Evolutionary conservation across 176 grass and related monocot species (phyloP), one percentile per base, ranked within the genome.

Genomic region (Eremochloa ophiuroides): DNA sequence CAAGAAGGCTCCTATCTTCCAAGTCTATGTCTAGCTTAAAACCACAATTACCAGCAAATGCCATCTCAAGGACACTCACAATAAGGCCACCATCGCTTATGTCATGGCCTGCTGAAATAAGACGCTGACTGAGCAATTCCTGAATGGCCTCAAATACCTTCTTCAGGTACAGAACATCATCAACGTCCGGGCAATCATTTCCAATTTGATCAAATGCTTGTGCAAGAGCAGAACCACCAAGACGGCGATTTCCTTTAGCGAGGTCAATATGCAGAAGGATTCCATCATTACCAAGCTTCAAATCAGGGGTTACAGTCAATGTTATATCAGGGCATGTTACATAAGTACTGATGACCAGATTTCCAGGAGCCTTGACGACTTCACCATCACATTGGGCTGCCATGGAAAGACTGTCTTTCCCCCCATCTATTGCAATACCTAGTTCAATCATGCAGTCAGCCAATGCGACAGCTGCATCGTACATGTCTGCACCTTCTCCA

Each of bases 371-470:
- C 69, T 98, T 98, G 62, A 98, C 90, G 31, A 98, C 81, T 80
- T 98, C 92, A 22, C 86, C 86, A 65, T 78, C 81, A 27, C 78
- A 91, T 66, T 94, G 92, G 66, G 90, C 92, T 35, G 95, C 95
- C 95, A 93, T 98, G 50, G 95, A 98, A 81, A 98, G 92, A 88
- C 95, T 95, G 72, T 95, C 95, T 34, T 98, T 98, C 23, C 95
- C 92, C 34, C 92, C 92, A 82, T 95, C 92, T 17, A 95, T 95
- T 20, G 92, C 90, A 68, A 95, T 93, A 58, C 95, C 95, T 69
- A 93, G 91, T 86, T 93, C 78, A 81, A 93, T 94, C 95, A 98
- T 93, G 88, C 91, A 93, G 27, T 98, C 88, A 58, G 82, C 85
- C 60, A 98, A 62, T 35, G 92, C 86, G 62, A 91, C 86, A 53